Base-by-base conservation (phyloP, 2,329 filamentous ascomycete species). In the Ceratocystis colombiana region DNA sequence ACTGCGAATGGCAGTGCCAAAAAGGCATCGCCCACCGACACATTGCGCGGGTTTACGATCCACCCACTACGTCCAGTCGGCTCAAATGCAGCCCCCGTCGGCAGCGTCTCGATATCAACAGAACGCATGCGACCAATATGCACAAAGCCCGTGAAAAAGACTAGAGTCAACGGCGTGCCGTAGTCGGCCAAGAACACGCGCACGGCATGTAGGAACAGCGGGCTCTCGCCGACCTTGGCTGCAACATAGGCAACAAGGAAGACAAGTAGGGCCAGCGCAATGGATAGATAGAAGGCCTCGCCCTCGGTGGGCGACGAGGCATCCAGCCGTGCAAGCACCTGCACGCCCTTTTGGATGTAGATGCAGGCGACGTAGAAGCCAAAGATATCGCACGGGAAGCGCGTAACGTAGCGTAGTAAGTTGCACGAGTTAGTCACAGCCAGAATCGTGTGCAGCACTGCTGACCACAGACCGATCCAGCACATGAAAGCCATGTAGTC, bases 351-450 rank as follows among this genome's bases (percentile, higher is more conserved):
- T 73, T 96, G 90, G 22, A 96, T 80, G 73, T 96, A 96, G 75
- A 96, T 93, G 73, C 89, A 91, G 66, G 90, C 90, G 61, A 96
- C 90, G 73, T 96, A 96, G 77, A 96, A 95, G 63, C 90, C 91
- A 70, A 96, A 96, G 72, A 93, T 94, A 74, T 96, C 91, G 76
- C 91, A 96, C 28, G 90, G 90, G 73, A 96, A 96, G 15, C 90
- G 83, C 0, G 91, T 96, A 25, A 96, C 90, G 75, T 92, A 96
- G 72, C 85, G 87, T n/a, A 96, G 79, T 72, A 82, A 88, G 75
- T 96, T 94, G 78, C 91, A 96, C 1, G 89, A 86, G 74, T 96
- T 96, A 10, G 88, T 89, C 66, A 90, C 79, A 62, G 90, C 90
- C 22, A 95, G 82, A 53, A 90, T 78, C 88, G 88, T 92, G 76